Percentiles rank a stretch among this genome's conserved stretches.
These are phyloP conservation scores for Rhodamnia argentea DNA, from an alignment of 345 rosid species.

Conservation along the genomic window DNA sequence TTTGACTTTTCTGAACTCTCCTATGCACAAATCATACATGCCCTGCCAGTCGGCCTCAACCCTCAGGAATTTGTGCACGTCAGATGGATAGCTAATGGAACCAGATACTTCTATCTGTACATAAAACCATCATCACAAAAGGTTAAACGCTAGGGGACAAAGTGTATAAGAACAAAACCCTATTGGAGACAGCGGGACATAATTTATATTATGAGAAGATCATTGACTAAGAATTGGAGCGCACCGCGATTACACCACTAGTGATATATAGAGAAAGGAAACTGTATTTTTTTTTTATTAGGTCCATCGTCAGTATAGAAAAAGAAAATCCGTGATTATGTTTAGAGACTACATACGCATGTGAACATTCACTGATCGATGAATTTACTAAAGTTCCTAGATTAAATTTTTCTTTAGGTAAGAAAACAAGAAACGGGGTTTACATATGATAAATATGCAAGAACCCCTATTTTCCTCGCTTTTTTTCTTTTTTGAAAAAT, in stretches of 20 bases:
- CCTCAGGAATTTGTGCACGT: not conserved
- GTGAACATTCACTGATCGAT: not conserved
- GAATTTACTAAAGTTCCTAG: not conserved
- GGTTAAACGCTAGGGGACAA: not conserved
- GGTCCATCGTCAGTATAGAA: not conserved
- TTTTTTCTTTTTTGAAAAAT: too few species aligned
- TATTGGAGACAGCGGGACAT: not conserved
- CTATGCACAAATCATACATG: not conserved
- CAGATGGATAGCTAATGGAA: not conserved
- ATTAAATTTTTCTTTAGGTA: not conserved
- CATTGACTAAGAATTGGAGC: not conserved
- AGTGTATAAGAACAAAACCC: not conserved
- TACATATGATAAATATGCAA: not conserved
- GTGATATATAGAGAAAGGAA: not conserved
- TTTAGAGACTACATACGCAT: not conserved
- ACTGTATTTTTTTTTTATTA: not conserved
- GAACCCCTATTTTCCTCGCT: not conserved
- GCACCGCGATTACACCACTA: not conserved
- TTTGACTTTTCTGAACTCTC: not conserved
- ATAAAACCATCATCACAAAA: not conserved
- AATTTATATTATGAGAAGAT: not conserved
- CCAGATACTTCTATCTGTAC: not conserved
- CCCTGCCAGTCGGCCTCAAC: not conserved
- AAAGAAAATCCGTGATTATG: not conserved
- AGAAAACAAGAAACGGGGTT: not conserved